Evolutionary conservation across 2,329 filamentous ascomycete genomes (phyloP), one percentile per base, ranked within the genome.

Genomic region (Pseudocercospora eumusae): DNA sequence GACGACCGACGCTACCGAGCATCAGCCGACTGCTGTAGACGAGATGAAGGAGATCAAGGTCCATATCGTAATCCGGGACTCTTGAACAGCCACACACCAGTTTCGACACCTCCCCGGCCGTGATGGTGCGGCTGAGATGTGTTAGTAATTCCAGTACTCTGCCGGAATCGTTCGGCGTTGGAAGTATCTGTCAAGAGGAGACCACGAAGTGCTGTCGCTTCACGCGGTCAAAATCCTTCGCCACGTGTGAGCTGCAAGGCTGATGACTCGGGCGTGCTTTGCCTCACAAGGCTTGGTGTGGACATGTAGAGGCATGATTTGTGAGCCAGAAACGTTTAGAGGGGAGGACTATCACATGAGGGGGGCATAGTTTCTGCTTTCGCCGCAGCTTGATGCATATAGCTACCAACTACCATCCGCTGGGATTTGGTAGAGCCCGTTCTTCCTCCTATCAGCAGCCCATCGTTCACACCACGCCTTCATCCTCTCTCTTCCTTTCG

Each of bases 391-490:
- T 36, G 13, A 10, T 36, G 13, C 33, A n/a, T 15, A 40, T 18
- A 20, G n/a, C 49, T 54, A 73, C 69, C 70, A 73, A 53, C 58
- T 67, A 49, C 71, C 73, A 61, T 74, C 73, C 57, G 71, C 71
- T 1, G 69, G 66, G 56, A 76, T 56, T 50, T 70, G 71, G 64
- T 84, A 88, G 57, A 88, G 67, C 0, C 86, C 86, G 69, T 84
- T 84, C 76, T 86, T 87, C 74, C 81, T 82, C 75, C 83, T 86
- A 66, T 88, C 85, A 5, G 76, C 76, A 33, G 84, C 82, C 86
- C 86, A 89, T 66, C 81, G 80, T 66, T 88, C 86, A 67, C 85
- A 82, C 87, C 86, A 88, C 2, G 71, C 77, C 74, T 87, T 88
- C 86, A 89, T 89, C 73, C 79, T 82, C 73, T 88, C 86, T 62